These are phyloP conservation scores for Aspergillus sergii DNA, from an alignment of 2,329 filamentous ascomycete species.

Conservation along the genomic window DNA sequence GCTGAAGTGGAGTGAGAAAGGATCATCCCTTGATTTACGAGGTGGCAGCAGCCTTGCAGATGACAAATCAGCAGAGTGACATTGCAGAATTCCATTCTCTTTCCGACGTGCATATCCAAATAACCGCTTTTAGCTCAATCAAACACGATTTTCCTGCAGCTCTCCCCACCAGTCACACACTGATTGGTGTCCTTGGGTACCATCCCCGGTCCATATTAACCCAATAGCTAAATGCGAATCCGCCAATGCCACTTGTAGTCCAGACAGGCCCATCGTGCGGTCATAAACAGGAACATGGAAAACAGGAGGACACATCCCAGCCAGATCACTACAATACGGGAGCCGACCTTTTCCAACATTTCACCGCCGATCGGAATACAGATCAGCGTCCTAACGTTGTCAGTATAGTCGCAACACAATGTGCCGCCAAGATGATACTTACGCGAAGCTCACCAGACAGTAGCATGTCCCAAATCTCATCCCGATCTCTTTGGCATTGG, in stretches of 20 bases:
- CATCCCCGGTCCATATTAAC: not conserved
- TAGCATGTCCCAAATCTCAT: slow-evolving; percentile 53
- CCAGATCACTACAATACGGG: slow-evolving; percentile 49
- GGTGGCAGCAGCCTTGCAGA: not conserved
- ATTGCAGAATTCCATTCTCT: not conserved
- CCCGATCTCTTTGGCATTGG: slow-evolving; percentile 51
- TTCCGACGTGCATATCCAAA: not conserved
- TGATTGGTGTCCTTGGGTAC: not conserved
- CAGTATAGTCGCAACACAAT: not conserved
- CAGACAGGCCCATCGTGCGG: slow-evolving; percentile 43
- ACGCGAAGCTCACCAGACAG: slow-evolving; percentile 51
- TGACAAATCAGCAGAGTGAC: not conserved
- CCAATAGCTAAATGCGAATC: slow-evolving; percentile 33
- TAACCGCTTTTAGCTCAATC: not conserved
- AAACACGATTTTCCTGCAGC: not conserved
- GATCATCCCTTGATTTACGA: not conserved
- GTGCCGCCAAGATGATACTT: slow-evolving; percentile 13
- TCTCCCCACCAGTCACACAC: not conserved
- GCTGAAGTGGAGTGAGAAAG: too few species aligned
- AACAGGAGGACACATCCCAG: slow-evolving; percentile 47
- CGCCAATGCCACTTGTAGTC: slow-evolving; percentile 43
- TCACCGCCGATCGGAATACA: slow-evolving; percentile 53
- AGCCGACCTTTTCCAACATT: slow-evolving; percentile 52
- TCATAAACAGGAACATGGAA: slow-evolving; percentile 35
- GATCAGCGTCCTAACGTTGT: slow-evolving; percentile 40